Evolutionary conservation across 75 land plant species (phyloP).

Genomic region (Pinus albicaulis): DNA sequence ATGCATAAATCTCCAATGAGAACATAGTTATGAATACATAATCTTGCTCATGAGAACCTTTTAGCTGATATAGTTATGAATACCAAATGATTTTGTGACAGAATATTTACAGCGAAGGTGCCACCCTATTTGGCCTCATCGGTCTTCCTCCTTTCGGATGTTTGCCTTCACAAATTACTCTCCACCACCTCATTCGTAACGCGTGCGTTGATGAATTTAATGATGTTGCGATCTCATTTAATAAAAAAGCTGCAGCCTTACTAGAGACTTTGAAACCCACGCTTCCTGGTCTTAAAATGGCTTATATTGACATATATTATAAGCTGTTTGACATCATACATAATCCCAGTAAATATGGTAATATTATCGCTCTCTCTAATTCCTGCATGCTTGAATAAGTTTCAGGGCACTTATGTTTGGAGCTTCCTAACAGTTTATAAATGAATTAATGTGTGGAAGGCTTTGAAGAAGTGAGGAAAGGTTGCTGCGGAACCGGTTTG

Average conservation of each 20-base stretch:
- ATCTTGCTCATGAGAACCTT: too few relatives aligned
- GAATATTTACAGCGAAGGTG: too few relatives aligned
- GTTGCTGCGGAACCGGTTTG: too few relatives aligned
- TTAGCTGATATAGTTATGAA: not conserved
- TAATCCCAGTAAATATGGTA: constrained; percentile 29
- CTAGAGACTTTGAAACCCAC: constrained; percentile 28
- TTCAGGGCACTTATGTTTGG: too few relatives aligned
- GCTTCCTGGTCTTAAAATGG: constrained; percentile 8
- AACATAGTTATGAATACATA: too few relatives aligned
- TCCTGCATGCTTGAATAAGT: too few relatives aligned
- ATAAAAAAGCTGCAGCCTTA: constrained; percentile 28
- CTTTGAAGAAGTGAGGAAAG: too few relatives aligned
- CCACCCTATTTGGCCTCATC: too few relatives aligned
- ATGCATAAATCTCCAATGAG: too few relatives aligned
- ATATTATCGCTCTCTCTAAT: not conserved
- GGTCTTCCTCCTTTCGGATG: not conserved
- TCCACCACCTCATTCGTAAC: not conserved
- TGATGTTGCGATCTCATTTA: not conserved
- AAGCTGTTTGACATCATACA: too few relatives aligned
- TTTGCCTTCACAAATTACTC: not conserved
- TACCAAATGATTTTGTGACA: not conserved
- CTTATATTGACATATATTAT: too few relatives aligned
- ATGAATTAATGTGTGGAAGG: too few relatives aligned
- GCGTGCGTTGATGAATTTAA: not conserved
- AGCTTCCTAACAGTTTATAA: not conserved